Base-by-base conservation (phyloP, 2,329 filamentous ascomycete genomes). In the Monilinia polystroma region DNA sequence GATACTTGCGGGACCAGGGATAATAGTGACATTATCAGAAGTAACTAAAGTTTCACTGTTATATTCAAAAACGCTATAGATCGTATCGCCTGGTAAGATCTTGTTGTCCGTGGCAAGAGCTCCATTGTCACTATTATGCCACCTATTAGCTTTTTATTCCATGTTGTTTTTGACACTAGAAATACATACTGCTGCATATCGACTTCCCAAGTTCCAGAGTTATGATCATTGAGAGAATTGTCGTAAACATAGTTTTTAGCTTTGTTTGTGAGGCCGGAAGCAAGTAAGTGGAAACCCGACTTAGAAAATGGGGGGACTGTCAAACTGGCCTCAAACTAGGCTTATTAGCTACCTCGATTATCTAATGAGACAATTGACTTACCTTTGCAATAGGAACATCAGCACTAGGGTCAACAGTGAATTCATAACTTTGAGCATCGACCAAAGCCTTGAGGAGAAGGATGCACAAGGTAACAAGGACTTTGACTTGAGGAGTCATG, bases 191-290 rank as follows among this genome's bases (percentile, higher is more conserved):
- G 29, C 7, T 11, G 8, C 45, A 60, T 51, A 18, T 51, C 58
- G 0, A 60, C 58, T 60, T 51, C 45, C 70, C 70, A 72, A 26
- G 67, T 56, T 18, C 72, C 72, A 29, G 67, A 38, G 7, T 59
- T 59, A n/a, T 69, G 69, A 54, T 72, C 70, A 45, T 64, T 69
- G 29, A 72, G 55, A 18, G 69, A 69, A 38, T 66, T 72, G 49
- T 72, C 71, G 41, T 69, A 72, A 5, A 69, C 68, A 58, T 69
- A 72, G 12, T 20, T 49, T 16, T 51, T 63, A 20, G 54, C 54
- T 26, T 68, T 59, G 12, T 71, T 73, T 32, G 70, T 66, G 38
- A 72, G 64, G 1, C 71, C 72, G 12, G 70, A 68, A 68, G 68
- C 70, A 2, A 72, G 45, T 14, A 53, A 64, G 56, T 71, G 70